These are phyloP conservation scores for Hirschioporus abietinus DNA, from an alignment of 768 basidiomycete genomes.

Conservation along the genomic window DNA sequence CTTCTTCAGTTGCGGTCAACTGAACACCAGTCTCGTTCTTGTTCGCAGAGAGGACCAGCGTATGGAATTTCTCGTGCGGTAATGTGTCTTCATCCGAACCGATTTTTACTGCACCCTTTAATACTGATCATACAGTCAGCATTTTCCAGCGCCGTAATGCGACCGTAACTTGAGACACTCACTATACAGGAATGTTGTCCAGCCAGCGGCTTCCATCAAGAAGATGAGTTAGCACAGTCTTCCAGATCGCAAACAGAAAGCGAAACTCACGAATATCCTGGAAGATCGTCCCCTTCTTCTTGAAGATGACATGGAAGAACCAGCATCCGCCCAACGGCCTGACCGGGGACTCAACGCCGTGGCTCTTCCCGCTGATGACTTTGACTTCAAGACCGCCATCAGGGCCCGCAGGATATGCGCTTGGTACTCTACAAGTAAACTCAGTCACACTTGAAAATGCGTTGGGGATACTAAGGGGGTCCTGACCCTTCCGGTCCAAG, in stretches of 20 bases:
- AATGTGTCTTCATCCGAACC: slow-evolving; percentile 37
- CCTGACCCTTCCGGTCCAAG: slow-evolving; percentile 56
- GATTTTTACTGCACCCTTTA: slow-evolving; percentile 62
- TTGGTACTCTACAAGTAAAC: slow-evolving; percentile 48
- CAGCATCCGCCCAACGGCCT: slow-evolving; percentile 89
- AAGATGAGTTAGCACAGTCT: background rate
- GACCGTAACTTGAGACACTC: slow-evolving; percentile 19
- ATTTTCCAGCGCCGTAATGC: background rate
- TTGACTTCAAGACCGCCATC: slow-evolving; percentile 67
- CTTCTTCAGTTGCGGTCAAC: slow-evolving; percentile 50
- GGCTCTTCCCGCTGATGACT: slow-evolving; percentile 86
- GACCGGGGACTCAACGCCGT: slow-evolving; percentile 84
- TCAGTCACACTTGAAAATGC: slow-evolving; percentile 1
- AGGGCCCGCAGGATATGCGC: slow-evolving; percentile 63
- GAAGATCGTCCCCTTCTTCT: slow-evolving; percentile 60
- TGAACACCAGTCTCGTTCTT: slow-evolving; percentile 60
- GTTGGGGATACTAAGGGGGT: background rate
- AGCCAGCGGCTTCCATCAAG: slow-evolving; percentile 53
- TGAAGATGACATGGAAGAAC: slow-evolving; percentile 79
- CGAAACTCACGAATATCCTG: slow-evolving; percentile 69
- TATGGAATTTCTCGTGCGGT: slow-evolving; percentile 60
- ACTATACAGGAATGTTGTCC: slow-evolving; percentile 90
- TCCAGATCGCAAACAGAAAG: background rate
- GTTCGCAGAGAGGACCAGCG: slow-evolving; percentile 71
- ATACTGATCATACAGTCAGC: slow-evolving; percentile 32